phyloP scores from a whole-genome alignment of 192 early-diverging fungal species.

The Podila minutissima region DNA sequence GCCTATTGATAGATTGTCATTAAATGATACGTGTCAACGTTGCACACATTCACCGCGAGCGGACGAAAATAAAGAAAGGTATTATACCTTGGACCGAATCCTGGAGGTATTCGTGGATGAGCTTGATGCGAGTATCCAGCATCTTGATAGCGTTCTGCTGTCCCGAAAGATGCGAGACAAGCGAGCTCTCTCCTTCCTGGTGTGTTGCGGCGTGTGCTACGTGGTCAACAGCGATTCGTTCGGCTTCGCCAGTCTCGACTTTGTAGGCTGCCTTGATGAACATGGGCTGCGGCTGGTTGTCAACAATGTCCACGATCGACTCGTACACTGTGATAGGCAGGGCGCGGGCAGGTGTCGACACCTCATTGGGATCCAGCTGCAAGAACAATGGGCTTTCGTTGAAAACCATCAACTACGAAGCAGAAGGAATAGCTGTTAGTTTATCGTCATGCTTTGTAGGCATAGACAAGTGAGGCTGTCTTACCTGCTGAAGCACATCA shows the following conservation, averaged over 20 bases:
- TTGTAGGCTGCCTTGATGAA: constrained; percentile 76
- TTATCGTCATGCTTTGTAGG: too few species aligned
- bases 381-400: constrained; percentile 84
- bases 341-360: constrained; percentile 62
- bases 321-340: constrained; percentile 85
- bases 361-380: constrained; percentile 70
- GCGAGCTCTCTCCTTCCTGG: constrained; percentile 65
- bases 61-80: not conserved
- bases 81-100: constrained; percentile 72
- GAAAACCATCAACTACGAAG: constrained; percentile 66
- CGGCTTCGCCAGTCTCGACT: constrained; percentile 88
- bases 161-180: constrained; percentile 72
- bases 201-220: constrained; percentile 74
- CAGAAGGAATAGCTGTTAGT: not conserved
- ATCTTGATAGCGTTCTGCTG: constrained; percentile 87
- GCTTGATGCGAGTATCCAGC: constrained; percentile 75
- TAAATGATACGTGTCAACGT: not conserved
- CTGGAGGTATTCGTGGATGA: constrained; percentile 76
- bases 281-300: constrained; percentile 62
- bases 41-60: not conserved
- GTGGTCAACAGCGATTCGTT: constrained; percentile 89
- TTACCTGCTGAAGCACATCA: constrained; percentile 80
- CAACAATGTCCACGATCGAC: constrained; percentile 74
- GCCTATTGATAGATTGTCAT: constrained; percentile 9
- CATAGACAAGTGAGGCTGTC: not conserved